Conservation (phyloP, 345 rosid species). For the Pistacia integerrima region DNA sequence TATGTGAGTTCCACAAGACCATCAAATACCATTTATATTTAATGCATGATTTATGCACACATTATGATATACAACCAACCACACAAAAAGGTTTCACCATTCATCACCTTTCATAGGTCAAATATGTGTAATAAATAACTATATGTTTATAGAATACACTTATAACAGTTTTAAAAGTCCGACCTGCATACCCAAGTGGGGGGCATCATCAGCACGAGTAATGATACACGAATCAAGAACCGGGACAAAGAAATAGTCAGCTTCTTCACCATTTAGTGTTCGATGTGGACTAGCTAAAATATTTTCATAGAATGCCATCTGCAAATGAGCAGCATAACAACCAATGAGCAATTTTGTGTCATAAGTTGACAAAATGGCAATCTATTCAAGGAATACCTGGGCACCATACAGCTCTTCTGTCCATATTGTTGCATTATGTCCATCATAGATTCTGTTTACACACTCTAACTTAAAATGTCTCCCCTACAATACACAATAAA, state of each 20-base stretch:
- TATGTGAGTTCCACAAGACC: neutral
- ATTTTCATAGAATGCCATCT: conserved; percentile 97
- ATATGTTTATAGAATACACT: neutral
- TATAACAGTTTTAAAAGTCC: conserved; percentile 10
- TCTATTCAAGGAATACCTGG: conserved; percentile 57
- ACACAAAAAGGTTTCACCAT: neutral
- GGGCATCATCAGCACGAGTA: conserved; percentile 89
- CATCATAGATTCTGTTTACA: conserved; percentile 84
- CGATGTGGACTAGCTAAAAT: conserved; percentile 77
- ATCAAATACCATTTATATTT: neutral
- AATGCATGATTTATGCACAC: neutral
- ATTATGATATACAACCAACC: neutral
- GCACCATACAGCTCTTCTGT: conserved; percentile 89
- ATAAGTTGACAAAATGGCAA: conserved; percentile 14
- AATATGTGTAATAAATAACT: neutral
- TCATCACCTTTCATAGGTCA: neutral
- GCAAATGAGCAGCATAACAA: conserved; percentile 22
- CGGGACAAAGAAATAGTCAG: conserved; percentile 96
- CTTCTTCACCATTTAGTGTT: conserved; percentile 92
- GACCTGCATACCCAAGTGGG: conserved; percentile 83
- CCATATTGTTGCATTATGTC: conserved; percentile 80
- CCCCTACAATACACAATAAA: conserved; percentile 57
- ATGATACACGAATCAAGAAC: conserved; percentile 98
- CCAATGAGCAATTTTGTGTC: conserved; percentile 13
- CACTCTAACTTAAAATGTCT: conserved; percentile 90